phyloP scores from a whole-genome alignment of 306 rosid species.

The Vigna unguiculata region DNA sequence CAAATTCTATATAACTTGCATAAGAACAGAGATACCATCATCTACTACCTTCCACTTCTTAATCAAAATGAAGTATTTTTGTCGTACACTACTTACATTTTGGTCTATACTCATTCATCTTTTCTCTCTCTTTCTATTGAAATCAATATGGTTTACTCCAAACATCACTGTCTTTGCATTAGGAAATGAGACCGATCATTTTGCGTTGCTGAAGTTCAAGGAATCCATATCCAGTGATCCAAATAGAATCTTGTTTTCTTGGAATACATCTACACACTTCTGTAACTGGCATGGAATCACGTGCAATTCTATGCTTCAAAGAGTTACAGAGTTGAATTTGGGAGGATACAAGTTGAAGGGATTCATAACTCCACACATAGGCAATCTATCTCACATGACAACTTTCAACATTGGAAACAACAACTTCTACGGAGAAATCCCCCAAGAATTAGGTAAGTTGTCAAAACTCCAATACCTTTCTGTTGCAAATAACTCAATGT shows the following conservation, averaged over 20 bases:
- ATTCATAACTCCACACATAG: constrained; percentile 51
- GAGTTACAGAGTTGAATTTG: constrained; percentile 41
- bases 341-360: constrained; percentile 34
- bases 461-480: not conserved
- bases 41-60: not conserved
- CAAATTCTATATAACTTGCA: no score
- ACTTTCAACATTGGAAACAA: constrained; percentile 17
- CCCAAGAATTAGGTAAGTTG: constrained; percentile 44
- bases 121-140: not conserved
- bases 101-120: not conserved
- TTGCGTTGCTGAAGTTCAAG: constrained; percentile 48
- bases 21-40: not conserved
- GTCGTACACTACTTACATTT: not conserved
- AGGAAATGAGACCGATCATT: constrained; percentile 35
- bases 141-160: not conserved
- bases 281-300: constrained; percentile 59
- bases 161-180: not conserved
- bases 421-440: constrained; percentile 41
- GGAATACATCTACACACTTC: constrained; percentile 52
- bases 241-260: constrained; percentile 36
- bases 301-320: constrained; percentile 44
- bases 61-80: constrained; percentile 32
- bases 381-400: constrained; percentile 49
- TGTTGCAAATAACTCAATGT: constrained; percentile 42
- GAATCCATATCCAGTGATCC: constrained; percentile 47